Percentiles rank a stretch among this genome's conserved stretches.
phyloP scores from a whole-genome alignment of 305 asterid genomes.

The Striga hermonthica region DNA sequence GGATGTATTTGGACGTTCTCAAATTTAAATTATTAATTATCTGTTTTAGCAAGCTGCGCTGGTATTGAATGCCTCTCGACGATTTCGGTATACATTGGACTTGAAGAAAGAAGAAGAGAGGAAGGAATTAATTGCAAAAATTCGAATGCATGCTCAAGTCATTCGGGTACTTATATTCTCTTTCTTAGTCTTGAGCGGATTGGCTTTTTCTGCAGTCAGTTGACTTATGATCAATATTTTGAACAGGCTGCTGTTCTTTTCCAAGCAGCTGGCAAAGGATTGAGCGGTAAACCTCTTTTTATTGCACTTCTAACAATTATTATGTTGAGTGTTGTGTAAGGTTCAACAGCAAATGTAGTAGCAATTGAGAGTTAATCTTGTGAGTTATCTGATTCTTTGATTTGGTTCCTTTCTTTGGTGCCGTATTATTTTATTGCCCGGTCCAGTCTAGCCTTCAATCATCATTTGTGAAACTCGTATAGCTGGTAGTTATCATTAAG shows the following conservation, averaged over 20 bases:
- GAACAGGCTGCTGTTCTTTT: slow-evolving; percentile 90
- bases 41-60: slow-evolving; percentile 88
- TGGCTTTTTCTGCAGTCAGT: slow-evolving; percentile 13
- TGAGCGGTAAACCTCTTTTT: slow-evolving; percentile 26
- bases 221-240: slow-evolving; percentile 29
- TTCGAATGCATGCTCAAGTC: slow-evolving; percentile 93
- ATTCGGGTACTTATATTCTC: slow-evolving; percentile 56
- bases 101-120: slow-evolving; percentile 88
- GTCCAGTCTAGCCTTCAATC: neutral
- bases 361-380: neutral
- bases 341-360: slow-evolving; percentile 5
- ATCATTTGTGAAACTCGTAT: slow-evolving; percentile 13
- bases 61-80: slow-evolving; percentile 87
- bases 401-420: slow-evolving; percentile 10
- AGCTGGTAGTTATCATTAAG: neutral
- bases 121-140: slow-evolving; percentile 67
- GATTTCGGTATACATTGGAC: slow-evolving; percentile 93
- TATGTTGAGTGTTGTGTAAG: slow-evolving; percentile 11
- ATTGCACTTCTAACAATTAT: slow-evolving; percentile 7
- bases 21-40: slow-evolving; percentile 13
- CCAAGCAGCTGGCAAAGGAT: slow-evolving; percentile 47
- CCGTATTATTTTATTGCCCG: neutral
- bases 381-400: neutral
- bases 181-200: slow-evolving; percentile 10
- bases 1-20: slow-evolving; percentile 1